phyloP scores from a whole-genome alignment of 2,329 filamentous ascomycete genomes.

The Xylariales sp. region DNA sequence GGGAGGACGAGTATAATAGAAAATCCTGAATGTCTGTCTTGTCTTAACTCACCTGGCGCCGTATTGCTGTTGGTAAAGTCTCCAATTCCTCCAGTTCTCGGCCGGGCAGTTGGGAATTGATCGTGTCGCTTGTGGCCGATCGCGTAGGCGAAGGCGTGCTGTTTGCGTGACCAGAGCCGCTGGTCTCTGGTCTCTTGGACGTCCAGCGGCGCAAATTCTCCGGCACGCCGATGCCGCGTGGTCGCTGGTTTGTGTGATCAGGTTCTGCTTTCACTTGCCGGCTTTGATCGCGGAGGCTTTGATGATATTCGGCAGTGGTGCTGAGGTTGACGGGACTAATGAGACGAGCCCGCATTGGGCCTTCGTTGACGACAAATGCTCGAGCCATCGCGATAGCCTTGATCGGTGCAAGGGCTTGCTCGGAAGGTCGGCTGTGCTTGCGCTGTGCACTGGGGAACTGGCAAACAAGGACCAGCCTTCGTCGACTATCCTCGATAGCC shows the following conservation, averaged over 20 bases:
- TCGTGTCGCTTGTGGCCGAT: neutral
- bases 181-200: slow-evolving; percentile 4
- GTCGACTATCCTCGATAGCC: too few species aligned
- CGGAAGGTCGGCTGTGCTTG: too few species aligned
- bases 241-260: slow-evolving; percentile 9
- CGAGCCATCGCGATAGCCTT: slow-evolving; percentile 7
- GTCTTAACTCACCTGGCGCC: slow-evolving; percentile 45
- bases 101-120: slow-evolving; percentile 28
- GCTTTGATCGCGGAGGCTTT: slow-evolving; percentile 19
- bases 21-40: too few species aligned
- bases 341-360: slow-evolving; percentile 12
- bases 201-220: slow-evolving; percentile 4
- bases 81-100: slow-evolving; percentile 41
- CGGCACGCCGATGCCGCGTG: neutral
- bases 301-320: slow-evolving; percentile 21
- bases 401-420: too few species aligned
- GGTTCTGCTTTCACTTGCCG: slow-evolving; percentile 9
- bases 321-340: slow-evolving; percentile 12
- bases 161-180: neutral
- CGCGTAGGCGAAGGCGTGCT: neutral
- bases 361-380: slow-evolving; percentile 13
- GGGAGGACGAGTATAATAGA: slow-evolving; percentile 6
- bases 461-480: too few species aligned
- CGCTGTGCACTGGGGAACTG: too few species aligned
- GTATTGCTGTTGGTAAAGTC: slow-evolving; percentile 43